These are phyloP conservation scores for Globisporangium recalcitrans DNA, from an alignment of 352 stramenopile species.

Conservation along the genomic window DNA sequence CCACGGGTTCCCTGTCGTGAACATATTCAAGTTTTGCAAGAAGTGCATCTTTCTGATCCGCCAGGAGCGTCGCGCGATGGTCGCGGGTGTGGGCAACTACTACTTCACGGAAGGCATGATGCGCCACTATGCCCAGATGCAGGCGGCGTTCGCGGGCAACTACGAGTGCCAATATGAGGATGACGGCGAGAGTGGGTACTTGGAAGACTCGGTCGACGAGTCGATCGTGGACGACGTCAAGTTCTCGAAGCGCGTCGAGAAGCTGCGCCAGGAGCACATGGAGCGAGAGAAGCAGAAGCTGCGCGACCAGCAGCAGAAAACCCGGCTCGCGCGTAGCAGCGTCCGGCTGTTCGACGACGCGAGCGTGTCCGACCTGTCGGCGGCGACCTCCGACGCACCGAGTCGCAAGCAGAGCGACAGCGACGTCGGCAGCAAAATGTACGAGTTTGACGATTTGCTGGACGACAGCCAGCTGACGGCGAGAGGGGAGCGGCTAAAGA, in stretches of 20 bases:
- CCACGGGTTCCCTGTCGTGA: conserved; percentile 53
- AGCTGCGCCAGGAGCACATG: conserved; percentile 61
- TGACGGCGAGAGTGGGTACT: conserved; percentile 26
- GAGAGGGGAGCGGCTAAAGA: not conserved
- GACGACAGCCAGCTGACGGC: not conserved
- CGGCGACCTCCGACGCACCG: conserved; percentile 1
- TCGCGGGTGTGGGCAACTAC: conserved; percentile 39
- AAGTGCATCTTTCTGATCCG: conserved; percentile 70
- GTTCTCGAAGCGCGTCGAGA: conserved; percentile 51
- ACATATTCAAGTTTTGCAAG: conserved; percentile 68
- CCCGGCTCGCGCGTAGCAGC: conserved; percentile 14
- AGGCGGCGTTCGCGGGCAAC: conserved; percentile 15
- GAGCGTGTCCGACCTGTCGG: conserved; percentile 14
- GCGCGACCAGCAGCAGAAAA: conserved; percentile 8
- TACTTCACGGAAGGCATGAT: conserved; percentile 43
- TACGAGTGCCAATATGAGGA: conserved; percentile 21
- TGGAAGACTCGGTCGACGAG: conserved; percentile 35
- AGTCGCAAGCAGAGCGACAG: conserved; percentile 14
- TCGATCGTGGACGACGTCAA: conserved; percentile 34
- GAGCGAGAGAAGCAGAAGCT: conserved; percentile 54
- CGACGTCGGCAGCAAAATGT: conserved; percentile 18
- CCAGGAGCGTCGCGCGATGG: conserved; percentile 55
- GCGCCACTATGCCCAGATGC: conserved; percentile 35
- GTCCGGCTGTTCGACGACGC: conserved; percentile 38
- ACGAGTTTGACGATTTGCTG: conserved; percentile 43